phyloP scores from a whole-genome alignment of 441 rosid species.

The Pelargonium cotyledonis region DNA sequence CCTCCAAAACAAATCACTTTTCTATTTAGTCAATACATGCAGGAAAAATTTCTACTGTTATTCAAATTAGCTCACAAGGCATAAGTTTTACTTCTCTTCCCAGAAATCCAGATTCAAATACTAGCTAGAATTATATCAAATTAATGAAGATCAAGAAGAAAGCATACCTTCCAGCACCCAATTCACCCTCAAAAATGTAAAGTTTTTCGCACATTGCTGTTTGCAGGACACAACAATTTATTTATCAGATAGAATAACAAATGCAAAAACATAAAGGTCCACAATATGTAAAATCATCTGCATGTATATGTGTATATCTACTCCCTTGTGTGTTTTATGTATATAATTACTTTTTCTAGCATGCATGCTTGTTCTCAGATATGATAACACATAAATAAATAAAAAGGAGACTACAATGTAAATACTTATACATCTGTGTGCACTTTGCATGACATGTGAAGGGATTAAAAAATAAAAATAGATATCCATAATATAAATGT shows the following conservation, averaged over 20 bases:
- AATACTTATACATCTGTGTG: too few relatives aligned
- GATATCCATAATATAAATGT: too few relatives aligned
- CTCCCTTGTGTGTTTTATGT: not conserved
- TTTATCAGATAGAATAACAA: constrained; percentile 5
- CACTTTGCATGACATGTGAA: too few relatives aligned
- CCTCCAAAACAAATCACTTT: not conserved
- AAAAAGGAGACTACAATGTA: too few relatives aligned
- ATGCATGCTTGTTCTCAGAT: constrained; percentile 2
- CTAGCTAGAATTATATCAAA: not conserved
- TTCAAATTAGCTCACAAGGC: constrained; percentile 3
- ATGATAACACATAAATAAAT: not conserved
- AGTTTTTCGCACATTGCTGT: constrained; percentile 76
- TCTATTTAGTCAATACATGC: not conserved
- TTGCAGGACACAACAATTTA: constrained; percentile 22
- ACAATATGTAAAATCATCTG: too few relatives aligned
- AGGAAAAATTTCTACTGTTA: too few relatives aligned
- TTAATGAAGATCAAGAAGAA: constrained; percentile 19
- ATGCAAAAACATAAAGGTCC: too few relatives aligned
- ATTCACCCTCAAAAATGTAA: constrained; percentile 68
- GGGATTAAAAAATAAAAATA: too few relatives aligned
- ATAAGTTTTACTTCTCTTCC: not conserved
- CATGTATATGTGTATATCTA: not conserved
- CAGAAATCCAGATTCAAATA: not conserved
- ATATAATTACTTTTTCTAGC: too few relatives aligned
- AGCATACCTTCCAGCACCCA: constrained; percentile 79